These are phyloP conservation scores for Plasmodium vivax DNA, from an alignment of 169 alveolate genomes.

Conservation along the genomic window DNA sequence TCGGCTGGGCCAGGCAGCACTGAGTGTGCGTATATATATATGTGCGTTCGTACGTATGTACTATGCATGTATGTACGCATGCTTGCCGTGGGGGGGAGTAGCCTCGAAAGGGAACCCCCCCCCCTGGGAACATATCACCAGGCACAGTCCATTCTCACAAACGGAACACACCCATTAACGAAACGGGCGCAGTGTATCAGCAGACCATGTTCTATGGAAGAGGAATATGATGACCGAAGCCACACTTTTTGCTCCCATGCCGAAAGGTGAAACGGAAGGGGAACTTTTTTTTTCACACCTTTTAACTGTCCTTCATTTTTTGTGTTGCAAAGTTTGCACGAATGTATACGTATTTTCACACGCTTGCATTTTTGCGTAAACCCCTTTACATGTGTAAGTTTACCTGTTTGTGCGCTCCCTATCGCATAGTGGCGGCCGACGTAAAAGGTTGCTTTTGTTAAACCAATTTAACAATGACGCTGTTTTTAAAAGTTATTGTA, in stretches of 20 bases:
- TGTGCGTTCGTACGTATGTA: no score
- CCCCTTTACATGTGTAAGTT: not conserved
- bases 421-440: not conserved
- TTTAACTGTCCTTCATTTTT: not conserved
- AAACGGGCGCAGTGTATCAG: not conserved
- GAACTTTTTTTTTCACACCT: not conserved
- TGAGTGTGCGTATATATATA: not conserved
- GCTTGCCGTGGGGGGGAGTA: not conserved
- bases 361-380: not conserved
- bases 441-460: not conserved
- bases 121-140: not conserved
- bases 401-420: not conserved
- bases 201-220: not conserved
- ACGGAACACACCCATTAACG: not conserved
- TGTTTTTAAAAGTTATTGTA: not conserved
- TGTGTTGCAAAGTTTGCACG: not conserved
- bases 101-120: not conserved
- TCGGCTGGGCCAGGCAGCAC: slow-evolving; percentile 66
- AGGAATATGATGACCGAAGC: not conserved
- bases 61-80: not conserved
- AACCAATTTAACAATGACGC: not conserved
- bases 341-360: not conserved
- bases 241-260: not conserved
- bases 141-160: not conserved
- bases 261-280: not conserved